Base-by-base conservation (phyloP, 495 filamentous ascomycete species). In the Annulohypoxylon maeteangense region DNA sequence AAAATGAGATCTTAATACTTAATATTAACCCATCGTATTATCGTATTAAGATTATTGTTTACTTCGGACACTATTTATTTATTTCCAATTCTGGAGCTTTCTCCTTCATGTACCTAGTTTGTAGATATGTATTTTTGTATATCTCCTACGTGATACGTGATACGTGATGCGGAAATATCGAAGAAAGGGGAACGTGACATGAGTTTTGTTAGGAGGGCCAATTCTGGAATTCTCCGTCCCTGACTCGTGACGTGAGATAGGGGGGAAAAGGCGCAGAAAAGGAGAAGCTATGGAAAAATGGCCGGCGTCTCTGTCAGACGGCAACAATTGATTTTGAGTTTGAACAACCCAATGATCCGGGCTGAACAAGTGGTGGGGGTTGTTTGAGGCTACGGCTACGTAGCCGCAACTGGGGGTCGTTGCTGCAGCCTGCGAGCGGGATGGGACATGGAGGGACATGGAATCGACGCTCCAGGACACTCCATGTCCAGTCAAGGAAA, bases 41-140 rank as follows among this genome's bases (percentile, higher is more conserved):
- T 74, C 63, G 71, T 74, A 74, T 70, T 74, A 59, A 74, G 57
- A 71, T 70, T 74, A 58, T 66, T 74, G 58, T 70, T 74, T 73
- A 73, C 62, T 67, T 71, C 45, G 12, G 27, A 54, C 7, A 53
- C n/a, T 69, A 58, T 74, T 70, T 70, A 7, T 67, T 70, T 74
- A 70, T 61, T 70, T 74, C 63, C 54, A 7, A 29, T 70, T 69
- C n/a, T 47, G 56, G 65, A 25, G 31, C 29, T 7, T 5, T 34
- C 31, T 55, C 31, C 22, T 47, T 65, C 27, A 45, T 22, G 18
- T 60, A n/a, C n/a, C 38, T 56, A 14, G 36, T 50, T 1, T 50
- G 6, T 50, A 2, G 20, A n/a, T 61, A 18, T 54, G 32, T n/a
- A n/a, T n/a, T 65, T 29, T 51, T 23, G n/a, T 57, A 57, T 57